Evolutionary conservation across 2,329 filamentous ascomycete species (phyloP).

Genomic region (Arthrobotrys megalospora): DNA sequence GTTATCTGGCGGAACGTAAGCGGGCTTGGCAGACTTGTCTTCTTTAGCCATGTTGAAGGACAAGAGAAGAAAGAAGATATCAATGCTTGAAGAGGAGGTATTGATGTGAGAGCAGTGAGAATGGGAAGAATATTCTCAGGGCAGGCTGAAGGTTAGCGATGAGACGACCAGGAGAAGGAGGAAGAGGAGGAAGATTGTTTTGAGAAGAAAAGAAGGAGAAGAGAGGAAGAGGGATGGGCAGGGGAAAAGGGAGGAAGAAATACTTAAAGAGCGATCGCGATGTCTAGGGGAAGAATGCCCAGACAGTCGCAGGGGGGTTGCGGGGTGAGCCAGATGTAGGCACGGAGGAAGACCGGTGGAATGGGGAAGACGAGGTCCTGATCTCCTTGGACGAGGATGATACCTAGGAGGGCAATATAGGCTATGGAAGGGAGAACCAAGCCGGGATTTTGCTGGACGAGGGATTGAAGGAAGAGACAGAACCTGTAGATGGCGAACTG

Average conservation of each 20-base stretch:
- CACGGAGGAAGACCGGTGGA: conserved; percentile 73
- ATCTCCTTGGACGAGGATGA: too few species aligned
- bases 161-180: too few species aligned
- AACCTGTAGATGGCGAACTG: too few species aligned
- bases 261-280: not conserved
- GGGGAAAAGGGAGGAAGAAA: not conserved
- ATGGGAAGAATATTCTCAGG: too few species aligned
- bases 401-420: too few species aligned
- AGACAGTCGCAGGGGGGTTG: conserved; percentile 34
- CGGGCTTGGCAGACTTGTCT: not conserved
- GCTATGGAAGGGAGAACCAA: too few species aligned
- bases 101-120: too few species aligned
- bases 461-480: too few species aligned
- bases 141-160: too few species aligned
- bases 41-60: not conserved
- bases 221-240: not conserved
- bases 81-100: too few species aligned
- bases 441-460: too few species aligned
- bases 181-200: not conserved
- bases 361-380: conserved; percentile 71
- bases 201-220: not conserved
- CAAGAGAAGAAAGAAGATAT: not conserved
- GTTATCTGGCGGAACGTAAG: not conserved
- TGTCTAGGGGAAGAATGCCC: not conserved
- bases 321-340: conserved; percentile 72